Percentiles rank a stretch among this genome's conserved stretches.
Conservation (phyloP, 805 yeast species). For the Candida bentonensis region DNA sequence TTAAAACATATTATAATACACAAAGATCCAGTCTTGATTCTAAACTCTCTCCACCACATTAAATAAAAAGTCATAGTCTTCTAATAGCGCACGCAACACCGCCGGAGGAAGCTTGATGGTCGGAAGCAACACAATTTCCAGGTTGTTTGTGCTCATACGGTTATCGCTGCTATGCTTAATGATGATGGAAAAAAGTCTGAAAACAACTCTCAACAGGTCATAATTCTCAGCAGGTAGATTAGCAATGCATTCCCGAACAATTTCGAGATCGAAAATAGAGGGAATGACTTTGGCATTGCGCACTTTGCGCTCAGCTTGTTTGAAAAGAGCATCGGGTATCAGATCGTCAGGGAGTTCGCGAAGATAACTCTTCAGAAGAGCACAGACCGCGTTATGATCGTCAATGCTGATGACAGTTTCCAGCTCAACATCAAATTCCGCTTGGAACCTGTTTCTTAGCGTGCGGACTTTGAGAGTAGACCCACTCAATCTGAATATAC, state of each 20-base stretch:
- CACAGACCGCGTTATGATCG: conserved; percentile 80
- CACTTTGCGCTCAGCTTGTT: conserved; percentile 14
- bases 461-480: conserved; percentile 62
- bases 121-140: conserved; percentile 71
- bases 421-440: conserved; percentile 54
- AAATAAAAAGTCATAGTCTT: conserved; percentile 49
- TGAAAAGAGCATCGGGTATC: conserved; percentile 32
- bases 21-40: conserved; percentile 1
- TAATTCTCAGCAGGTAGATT: conserved; percentile 39
- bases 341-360: conserved; percentile 61
- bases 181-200: conserved; percentile 53
- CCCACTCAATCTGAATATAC: conserved; percentile 83
- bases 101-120: conserved; percentile 57
- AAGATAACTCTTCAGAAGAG: conserved; percentile 67
- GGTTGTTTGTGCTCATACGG: conserved; percentile 72
- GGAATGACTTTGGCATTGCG: conserved; percentile 18
- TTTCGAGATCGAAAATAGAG: conserved; percentile 11
- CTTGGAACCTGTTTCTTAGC: conserved; percentile 57
- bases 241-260: conserved; percentile 19
- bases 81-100: conserved; percentile 43
- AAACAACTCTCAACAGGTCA: conserved; percentile 49
- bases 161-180: conserved; percentile 46
- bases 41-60: conserved; percentile 25
- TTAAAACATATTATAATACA: background rate
- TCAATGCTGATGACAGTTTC: conserved; percentile 13